Conservation (phyloP, 1,139 yeast genomes). For the Sugiyamaella pinicola region DNA sequence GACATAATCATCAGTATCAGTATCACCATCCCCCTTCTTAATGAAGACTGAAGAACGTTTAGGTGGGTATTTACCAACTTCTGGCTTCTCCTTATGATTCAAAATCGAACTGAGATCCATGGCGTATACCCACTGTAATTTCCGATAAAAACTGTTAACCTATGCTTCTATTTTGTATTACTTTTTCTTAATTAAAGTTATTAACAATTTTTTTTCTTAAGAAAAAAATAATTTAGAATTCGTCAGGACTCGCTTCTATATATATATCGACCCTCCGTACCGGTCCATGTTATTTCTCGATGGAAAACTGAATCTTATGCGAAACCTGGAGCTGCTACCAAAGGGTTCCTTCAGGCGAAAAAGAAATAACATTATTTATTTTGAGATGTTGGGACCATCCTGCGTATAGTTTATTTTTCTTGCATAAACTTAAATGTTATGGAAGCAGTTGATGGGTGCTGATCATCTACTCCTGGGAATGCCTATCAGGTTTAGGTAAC, state of each 20-base stretch:
- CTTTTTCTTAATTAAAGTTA: conserved; percentile 4
- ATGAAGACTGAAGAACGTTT: neutral
- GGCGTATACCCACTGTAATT: neutral
- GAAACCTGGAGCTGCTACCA: conserved; percentile 17
- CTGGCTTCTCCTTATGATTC: conserved; percentile 26
- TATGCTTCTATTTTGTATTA: conserved; percentile 3
- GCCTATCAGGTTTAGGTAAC: conserved; percentile 4
- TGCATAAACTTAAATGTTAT: conserved; percentile 20
- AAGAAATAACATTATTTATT: conserved; percentile 12
- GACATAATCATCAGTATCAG: neutral
- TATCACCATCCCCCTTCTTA: neutral
- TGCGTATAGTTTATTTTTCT: conserved; percentile 18
- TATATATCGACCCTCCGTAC: neutral
- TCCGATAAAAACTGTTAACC: neutral
- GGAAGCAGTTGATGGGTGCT: conserved; percentile 10
- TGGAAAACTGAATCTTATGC: conserved; percentile 16
- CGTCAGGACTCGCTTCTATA: neutral
- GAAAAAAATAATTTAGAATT: neutral
- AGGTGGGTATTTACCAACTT: conserved; percentile 1
- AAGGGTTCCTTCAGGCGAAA: conserved; percentile 3
- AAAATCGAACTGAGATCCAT: conserved; percentile 32
- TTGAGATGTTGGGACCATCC: conserved; percentile 15
- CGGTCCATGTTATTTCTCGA: conserved; percentile 13
- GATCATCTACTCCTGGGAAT: conserved; percentile 16
- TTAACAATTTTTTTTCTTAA: neutral